A percentile compares a stretch with the other conserved stretches of the same genome.
Evolutionary conservation across 139 green algal species (phyloP).

Genomic region (Raphidocelis subcapitata): DNA sequence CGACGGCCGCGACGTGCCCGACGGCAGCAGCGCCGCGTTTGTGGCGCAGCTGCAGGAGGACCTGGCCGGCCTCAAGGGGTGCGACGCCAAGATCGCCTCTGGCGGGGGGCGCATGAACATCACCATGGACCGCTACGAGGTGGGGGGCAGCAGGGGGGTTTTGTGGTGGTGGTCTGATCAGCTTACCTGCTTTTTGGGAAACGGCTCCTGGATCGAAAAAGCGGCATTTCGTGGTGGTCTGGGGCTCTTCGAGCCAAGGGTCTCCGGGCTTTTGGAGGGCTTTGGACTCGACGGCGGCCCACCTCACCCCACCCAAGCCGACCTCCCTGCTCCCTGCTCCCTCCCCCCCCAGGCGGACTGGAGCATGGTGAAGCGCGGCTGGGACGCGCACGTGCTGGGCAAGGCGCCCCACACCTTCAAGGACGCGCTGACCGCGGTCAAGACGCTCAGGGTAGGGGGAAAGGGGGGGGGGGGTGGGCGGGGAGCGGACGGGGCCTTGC

Average conservation of each 20-base stretch:
- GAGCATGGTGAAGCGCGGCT: conserved; percentile 93
- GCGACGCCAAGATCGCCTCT: conserved; percentile 87
- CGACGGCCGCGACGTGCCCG: conserved; percentile 92
- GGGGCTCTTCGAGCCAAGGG: no score
- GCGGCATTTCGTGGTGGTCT: no score
- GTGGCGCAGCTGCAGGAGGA: conserved; percentile 71
- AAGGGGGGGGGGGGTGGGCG: no score
- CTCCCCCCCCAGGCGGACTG: conserved; percentile 83
- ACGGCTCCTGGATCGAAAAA: not conserved
- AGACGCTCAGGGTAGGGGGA: conserved; percentile 56
- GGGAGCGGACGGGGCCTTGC: conserved; percentile 65
- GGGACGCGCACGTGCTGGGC: conserved; percentile 90
- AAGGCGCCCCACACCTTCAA: conserved; percentile 81
- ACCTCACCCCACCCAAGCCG: no score
- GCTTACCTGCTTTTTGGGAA: not conserved
- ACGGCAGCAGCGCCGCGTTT: conserved; percentile 80
- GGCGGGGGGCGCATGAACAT: conserved; percentile 93
- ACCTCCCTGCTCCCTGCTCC: no score
- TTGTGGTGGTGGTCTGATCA: not conserved
- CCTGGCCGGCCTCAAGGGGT: conserved; percentile 54
- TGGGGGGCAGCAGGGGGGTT: conserved; percentile 13
- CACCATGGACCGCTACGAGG: conserved; percentile 98
- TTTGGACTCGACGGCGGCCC: no score
- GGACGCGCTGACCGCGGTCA: conserved; percentile 72
- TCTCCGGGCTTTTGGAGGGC: no score